Evolutionary conservation across 352 stramenopile genomes (phyloP).

Genomic region (Globisporangium radiosum): DNA sequence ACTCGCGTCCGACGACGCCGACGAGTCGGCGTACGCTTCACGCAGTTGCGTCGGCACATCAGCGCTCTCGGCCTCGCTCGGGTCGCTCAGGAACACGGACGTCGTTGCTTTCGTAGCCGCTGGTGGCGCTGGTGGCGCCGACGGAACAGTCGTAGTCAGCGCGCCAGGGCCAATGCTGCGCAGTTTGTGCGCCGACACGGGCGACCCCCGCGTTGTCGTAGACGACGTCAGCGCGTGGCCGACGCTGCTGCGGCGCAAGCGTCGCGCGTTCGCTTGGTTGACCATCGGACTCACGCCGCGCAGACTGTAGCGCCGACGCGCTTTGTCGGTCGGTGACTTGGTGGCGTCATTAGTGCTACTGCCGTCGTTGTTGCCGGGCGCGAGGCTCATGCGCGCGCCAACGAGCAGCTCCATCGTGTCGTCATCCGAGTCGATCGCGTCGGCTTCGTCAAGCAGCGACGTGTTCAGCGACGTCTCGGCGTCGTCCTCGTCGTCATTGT

Average conservation of each 20-base stretch:
- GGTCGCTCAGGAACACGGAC: slow-evolving; percentile 40
- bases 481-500: slow-evolving; percentile 43
- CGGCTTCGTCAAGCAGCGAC: slow-evolving; percentile 72
- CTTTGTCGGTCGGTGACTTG: slow-evolving; percentile 19
- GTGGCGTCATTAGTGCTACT: no score
- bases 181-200: slow-evolving; percentile 12
- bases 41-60: slow-evolving; percentile 5
- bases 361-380: no score
- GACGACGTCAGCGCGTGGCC: slow-evolving; percentile 3
- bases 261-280: slow-evolving; percentile 55
- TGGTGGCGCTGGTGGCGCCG: neutral
- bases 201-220: slow-evolving; percentile 1
- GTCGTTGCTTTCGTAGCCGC: slow-evolving; percentile 14
- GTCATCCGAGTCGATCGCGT: slow-evolving; percentile 46
- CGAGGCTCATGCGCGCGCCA: slow-evolving; percentile 20
- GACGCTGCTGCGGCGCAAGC: slow-evolving; percentile 37
- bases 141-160: neutral
- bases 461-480: slow-evolving; percentile 81
- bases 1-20: slow-evolving; percentile 62
- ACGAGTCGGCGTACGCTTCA: slow-evolving; percentile 65
- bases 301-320: slow-evolving; percentile 51
- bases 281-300: slow-evolving; percentile 76
- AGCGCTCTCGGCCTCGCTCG: slow-evolving; percentile 1
- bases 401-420: slow-evolving; percentile 8
- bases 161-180: slow-evolving; percentile 12